Evolutionary conservation across 2,329 filamentous ascomycete species (phyloP).

Genomic region (Cercospora berteroae): DNA sequence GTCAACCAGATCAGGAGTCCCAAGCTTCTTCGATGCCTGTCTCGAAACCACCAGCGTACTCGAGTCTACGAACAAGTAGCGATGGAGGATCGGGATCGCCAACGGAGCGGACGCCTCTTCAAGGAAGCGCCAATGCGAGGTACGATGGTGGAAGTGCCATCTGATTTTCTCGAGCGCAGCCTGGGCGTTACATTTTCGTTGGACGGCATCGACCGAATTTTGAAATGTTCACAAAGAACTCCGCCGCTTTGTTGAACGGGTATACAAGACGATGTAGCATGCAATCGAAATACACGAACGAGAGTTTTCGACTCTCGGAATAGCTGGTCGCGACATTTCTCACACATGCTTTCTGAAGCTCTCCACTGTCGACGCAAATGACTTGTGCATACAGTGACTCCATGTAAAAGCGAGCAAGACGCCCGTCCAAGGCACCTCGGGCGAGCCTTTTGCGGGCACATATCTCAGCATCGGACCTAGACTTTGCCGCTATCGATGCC

Average conservation of each 20-base stretch:
- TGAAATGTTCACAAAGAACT: background rate
- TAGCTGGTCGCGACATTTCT: background rate
- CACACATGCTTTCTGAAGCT: background rate
- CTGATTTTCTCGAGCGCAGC: background rate
- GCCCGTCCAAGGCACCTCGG: too few relatives aligned
- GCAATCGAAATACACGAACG: background rate
- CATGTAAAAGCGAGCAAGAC: background rate
- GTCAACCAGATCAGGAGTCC: background rate
- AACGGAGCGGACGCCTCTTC: background rate
- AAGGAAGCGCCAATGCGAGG: background rate
- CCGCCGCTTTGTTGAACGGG: background rate
- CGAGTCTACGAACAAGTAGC: background rate
- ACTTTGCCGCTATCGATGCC: background rate
- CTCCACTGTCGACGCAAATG: background rate
- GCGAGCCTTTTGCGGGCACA: background rate
- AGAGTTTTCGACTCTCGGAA: background rate
- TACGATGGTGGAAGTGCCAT: background rate
- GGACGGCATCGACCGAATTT: background rate
- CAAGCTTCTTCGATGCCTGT: background rate
- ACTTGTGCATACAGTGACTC: background rate
- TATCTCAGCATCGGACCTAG: background rate
- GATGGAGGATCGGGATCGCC: background rate
- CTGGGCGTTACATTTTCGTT: background rate
- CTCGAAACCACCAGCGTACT: slow-evolving; percentile 2
- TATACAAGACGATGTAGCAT: background rate